Evolutionary conservation across 2,329 filamentous ascomycete genomes (phyloP), one percentile per base, ranked within the genome.

Genomic region (Neurospora crassa): DNA sequence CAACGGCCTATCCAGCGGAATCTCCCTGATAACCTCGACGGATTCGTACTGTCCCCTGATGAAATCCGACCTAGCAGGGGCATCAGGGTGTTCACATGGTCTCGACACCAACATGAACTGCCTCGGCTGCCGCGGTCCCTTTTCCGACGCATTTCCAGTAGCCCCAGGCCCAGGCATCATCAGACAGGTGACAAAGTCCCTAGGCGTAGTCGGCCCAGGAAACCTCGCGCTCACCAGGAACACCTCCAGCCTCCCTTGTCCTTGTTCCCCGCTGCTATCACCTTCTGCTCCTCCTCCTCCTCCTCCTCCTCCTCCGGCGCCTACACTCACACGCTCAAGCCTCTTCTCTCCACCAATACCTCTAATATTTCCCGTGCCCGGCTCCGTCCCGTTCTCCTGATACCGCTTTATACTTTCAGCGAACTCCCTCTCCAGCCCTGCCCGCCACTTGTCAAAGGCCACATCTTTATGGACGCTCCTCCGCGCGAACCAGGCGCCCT

Each of bases 181-280:
- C 63, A 96, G 85, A 72, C 96, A 82, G 5, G 92, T 91, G 69
- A 97, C 88, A 79, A 97, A 97, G 78, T 97, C 95, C 80, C 95
- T 85, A 0, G 95, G 91, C 2, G 94, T 89, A 0, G 93, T 96
- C 3, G 95, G 95, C 0, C 93, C 93, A 0, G 94, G 94, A 76
- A 97, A 97, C 78, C 96, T 91, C 2, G 94, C 94, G 29, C 92
- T 95, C 0, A 97, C 86, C 78, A 95, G 90, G 77, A 92, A 97
- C 5, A 97, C 92, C 89, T 34, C 20, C 63, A 69, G 69, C 42
- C 63, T 42, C 53, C 40, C 2, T 37, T 69, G 79, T 76, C 87
- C 87, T 63, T 63, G 24, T 63, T 29, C 7, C 5, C 40, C 40
- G 11, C 11, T 14, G 7, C 47, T 8, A 34, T 63, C 3, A 0